Evolutionary conservation across 345 rosid species (phyloP), one percentile per base, ranked within the genome.

Genomic region (Ceriops decandra): DNA sequence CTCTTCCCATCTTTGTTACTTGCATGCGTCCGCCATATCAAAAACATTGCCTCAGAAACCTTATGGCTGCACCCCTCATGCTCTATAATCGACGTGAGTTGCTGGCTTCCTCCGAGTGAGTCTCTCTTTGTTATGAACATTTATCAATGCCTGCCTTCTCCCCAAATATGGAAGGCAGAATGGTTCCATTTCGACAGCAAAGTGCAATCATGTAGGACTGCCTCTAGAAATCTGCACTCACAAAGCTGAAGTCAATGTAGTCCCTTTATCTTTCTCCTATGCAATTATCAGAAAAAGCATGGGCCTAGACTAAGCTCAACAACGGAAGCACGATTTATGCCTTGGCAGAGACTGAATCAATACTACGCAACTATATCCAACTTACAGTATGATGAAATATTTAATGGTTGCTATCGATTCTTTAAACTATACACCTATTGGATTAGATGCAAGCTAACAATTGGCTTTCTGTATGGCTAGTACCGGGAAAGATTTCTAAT

Each of bases 141-240:
- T 64, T 61, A 21, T 52, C 24, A 20, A 64, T 30, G 51, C 67
- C 62, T 30, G 66, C 69, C 24, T 4, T 4, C 62, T 62, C 16
- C 5, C 31, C 33, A 11, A 2, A 11, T n/a, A 52, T 47, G 31
- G 57, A 51, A 60, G 68, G 71, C 49, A 57, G 54, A 33, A 19
- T 32, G 36, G 27, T 13, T 20, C 36, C 42, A n/a, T 62, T 31
- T 53, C 2, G 15, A 49, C n/a, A 64, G 28, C 19, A 32, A 31
- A 62, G 35, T 42, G 53, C 46, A 64, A 72, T 59, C 65, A 83
- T 75, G 76, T 73, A 8, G 84, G 84, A 66, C 84, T 75, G 31
- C 66, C 84, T 72, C 74, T 75, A 5, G 79, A 77, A 64, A 75
- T 77, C 86, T 83, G 82, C 79, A 63, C n/a, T 73, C 60, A 62